Evolutionary conservation across 352 stramenopile species (phyloP).

Genomic region (Phytophthora capsici): DNA sequence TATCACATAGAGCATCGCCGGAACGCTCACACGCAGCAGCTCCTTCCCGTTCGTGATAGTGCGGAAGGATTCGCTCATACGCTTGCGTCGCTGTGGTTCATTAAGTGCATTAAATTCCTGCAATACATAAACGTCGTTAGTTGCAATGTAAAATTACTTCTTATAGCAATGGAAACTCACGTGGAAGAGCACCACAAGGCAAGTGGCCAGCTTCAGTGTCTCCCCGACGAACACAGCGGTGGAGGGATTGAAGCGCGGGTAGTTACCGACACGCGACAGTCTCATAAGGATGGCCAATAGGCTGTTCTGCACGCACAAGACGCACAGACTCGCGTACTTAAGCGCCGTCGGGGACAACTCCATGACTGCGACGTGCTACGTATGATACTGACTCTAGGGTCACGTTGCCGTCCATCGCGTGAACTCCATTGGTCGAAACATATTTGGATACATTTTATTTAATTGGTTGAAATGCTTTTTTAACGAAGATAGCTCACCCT

Average conservation of each 20-base stretch:
- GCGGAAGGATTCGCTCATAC: conserved; percentile 32
- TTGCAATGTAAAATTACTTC: neutral
- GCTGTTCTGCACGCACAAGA: conserved; percentile 87
- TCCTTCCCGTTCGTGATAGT: conserved; percentile 70
- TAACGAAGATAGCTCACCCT: neutral
- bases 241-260: conserved; percentile 73
- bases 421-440: neutral
- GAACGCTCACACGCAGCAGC: conserved; percentile 77
- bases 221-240: conserved; percentile 81
- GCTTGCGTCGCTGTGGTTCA: conserved; percentile 33
- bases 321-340: conserved; percentile 79
- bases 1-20: conserved; percentile 80
- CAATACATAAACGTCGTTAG: conserved; percentile 8
- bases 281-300: conserved; percentile 82
- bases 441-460: neutral
- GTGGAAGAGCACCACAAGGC: conserved; percentile 50
- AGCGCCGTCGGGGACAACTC: conserved; percentile 50
- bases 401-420: neutral
- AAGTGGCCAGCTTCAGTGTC: conserved; percentile 70
- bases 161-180: conserved; percentile 18
- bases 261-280: conserved; percentile 76
- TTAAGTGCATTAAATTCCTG: conserved; percentile 38
- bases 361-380: conserved; percentile 16
- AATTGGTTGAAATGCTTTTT: conserved; percentile 1
- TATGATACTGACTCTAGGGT: conserved; percentile 18